Percentiles rank a stretch among this genome's conserved stretches.
Evolutionary conservation across 1,284 basidiomycete species (phyloP).

Genomic region (Papiliotrema flavescens): DNA sequence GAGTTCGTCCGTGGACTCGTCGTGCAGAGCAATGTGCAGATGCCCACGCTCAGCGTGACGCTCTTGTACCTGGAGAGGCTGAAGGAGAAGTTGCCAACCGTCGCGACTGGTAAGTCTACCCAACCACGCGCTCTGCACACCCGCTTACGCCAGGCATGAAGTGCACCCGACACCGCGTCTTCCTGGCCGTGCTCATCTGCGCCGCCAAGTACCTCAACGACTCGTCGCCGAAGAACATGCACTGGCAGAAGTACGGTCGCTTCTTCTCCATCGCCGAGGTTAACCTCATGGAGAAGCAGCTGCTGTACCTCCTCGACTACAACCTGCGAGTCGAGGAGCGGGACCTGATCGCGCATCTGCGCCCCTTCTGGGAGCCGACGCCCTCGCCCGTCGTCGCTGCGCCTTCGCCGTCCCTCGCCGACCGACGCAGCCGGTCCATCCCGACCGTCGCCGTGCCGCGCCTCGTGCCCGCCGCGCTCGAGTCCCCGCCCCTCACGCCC

Average conservation of each 20-base stretch:
- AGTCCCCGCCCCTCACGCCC: slow-evolving; percentile 22
- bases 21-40: slow-evolving; percentile 81
- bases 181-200: slow-evolving; percentile 92
- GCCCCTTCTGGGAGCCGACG: slow-evolving; percentile 59
- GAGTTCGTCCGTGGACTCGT: slow-evolving; percentile 84
- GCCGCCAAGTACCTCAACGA: slow-evolving; percentile 98
- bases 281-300: slow-evolving; percentile 96
- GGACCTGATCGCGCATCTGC: slow-evolving; percentile 74
- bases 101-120: slow-evolving; percentile 68
- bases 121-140: not conserved
- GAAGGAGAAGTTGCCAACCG: slow-evolving; percentile 70
- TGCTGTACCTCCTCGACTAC: slow-evolving; percentile 81
- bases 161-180: slow-evolving; percentile 92
- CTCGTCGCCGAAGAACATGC: slow-evolving; percentile 90
- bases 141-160: slow-evolving; percentile 62
- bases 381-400: not conserved
- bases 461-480: not conserved
- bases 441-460: not conserved
- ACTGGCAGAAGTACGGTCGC: slow-evolving; percentile 74
- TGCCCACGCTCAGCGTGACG: slow-evolving; percentile 87
- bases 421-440: not conserved
- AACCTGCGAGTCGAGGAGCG: slow-evolving; percentile 43
- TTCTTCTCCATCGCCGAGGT: slow-evolving; percentile 62
- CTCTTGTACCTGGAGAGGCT: slow-evolving; percentile 90
- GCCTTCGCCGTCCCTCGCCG: slow-evolving; percentile 1